Base-by-base conservation (phyloP, 257 asterid genomes). In the Scutellaria minor region DNA sequence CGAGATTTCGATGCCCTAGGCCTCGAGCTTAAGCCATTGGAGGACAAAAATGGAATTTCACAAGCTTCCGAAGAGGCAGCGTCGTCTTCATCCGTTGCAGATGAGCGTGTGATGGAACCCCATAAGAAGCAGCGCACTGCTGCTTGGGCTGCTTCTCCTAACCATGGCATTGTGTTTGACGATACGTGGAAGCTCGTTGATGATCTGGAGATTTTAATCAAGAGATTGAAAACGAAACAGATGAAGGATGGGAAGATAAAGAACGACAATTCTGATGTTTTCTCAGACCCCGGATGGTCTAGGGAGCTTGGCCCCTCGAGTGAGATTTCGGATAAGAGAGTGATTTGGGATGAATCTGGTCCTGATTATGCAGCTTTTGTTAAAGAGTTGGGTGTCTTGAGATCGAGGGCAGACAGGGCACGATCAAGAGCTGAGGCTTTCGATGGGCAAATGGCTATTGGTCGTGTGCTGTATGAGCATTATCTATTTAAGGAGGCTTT, bases 391-490 rank as follows among this genome's bases (percentile, higher is more conserved):
- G 96, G 93, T 5, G 98, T 83, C 20, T 82, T 95, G 87, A 88
- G 99, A 85, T 80, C 98, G 6, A 80, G 98, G 79, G 96, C 98
- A 0, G 99, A 95, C 61, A 90, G 97, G 67, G 84, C 99, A 1
- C 79, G 95, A 64, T 91, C 99, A 12, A 86, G 97, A 74, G 85
- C 92, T 14, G 99, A 95, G 81, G 99, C 99, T 48, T 90, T 95
- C 64, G 99, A 95, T 22, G 99, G 99, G 48, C 99, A 95, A 35
- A 92, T 95, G 98, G 99, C 99, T 1, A 75, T 92, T 18, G 99
- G 98, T 3, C 85, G 94, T 44, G 92, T 90, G 41, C 56, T 95
- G 47, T 90, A 92, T 54, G 99, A 95, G 64, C 95, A 90, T 78
- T 85, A 78, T 75, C 80, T 95, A 53, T 84, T 88, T 70, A 88